A percentile compares a stretch with the other conserved stretches of the same genome.
These are phyloP conservation scores for Strobilomyces echinocephalus DNA, from an alignment of 768 basidiomycete species.

Conservation along the genomic window DNA sequence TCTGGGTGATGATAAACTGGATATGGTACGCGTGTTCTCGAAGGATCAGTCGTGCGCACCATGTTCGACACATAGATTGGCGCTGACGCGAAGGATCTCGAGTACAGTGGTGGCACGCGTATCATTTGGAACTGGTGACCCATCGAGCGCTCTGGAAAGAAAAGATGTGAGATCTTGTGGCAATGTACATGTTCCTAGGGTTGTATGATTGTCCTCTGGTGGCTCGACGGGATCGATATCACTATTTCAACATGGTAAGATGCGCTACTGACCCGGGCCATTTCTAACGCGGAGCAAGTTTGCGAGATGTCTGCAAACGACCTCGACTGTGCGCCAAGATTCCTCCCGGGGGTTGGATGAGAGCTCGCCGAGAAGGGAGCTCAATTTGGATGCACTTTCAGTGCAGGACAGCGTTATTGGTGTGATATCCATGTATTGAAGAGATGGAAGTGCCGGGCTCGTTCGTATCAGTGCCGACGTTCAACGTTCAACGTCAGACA, in stretches of 20 bases:
- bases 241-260: background rate
- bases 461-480: too few species aligned
- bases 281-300: constrained; percentile 58
- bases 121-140: constrained; percentile 41
- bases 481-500: too few species aligned
- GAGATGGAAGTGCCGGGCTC: background rate
- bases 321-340: constrained; percentile 50
- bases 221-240: constrained; percentile 16
- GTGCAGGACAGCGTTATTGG: constrained; percentile 17
- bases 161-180: constrained; percentile 63
- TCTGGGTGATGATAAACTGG: constrained; percentile 39
- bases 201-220: constrained; percentile 66
- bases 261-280: constrained; percentile 38
- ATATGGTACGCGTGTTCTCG: constrained; percentile 2
- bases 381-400: constrained; percentile 31
- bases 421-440: constrained; percentile 17
- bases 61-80: constrained; percentile 84
- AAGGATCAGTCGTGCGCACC: constrained; percentile 37
- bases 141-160: constrained; percentile 50
- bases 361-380: constrained; percentile 31
- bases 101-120: constrained; percentile 49
- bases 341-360: constrained; percentile 29
- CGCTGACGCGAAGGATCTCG: constrained; percentile 72
- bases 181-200: constrained; percentile 59
- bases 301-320: constrained; percentile 52